A percentile compares a stretch with the other conserved stretches of the same genome.
phyloP scores from a whole-genome alignment of 1,139 yeast genomes.

The Sugiyamaella pinicola region DNA sequence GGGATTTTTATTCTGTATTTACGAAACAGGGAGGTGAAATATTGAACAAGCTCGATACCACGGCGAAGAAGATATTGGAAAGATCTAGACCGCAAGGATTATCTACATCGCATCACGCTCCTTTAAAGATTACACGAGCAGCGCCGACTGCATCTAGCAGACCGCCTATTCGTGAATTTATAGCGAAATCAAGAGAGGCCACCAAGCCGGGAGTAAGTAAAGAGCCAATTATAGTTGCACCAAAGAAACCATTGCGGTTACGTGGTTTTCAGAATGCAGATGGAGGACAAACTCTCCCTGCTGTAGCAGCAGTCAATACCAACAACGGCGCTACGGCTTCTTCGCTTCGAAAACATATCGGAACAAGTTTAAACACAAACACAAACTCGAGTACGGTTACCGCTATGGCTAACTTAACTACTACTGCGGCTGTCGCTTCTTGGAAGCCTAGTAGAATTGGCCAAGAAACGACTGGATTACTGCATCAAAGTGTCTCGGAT shows the following conservation, averaged over 20 bases:
- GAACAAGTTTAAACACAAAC: neutral
- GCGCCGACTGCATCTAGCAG: slow-evolving; percentile 13
- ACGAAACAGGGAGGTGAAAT: slow-evolving; percentile 48
- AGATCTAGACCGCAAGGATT: slow-evolving; percentile 45
- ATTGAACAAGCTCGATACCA: slow-evolving; percentile 48
- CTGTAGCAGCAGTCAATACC: neutral
- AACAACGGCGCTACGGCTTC: neutral
- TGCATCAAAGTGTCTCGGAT: slow-evolving; percentile 22
- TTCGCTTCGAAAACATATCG: neutral
- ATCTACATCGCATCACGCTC: slow-evolving; percentile 5
- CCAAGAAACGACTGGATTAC: neutral
- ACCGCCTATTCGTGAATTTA: slow-evolving; percentile 30
- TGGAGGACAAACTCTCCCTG: neutral
- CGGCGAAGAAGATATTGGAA: slow-evolving; percentile 58
- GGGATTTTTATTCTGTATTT: slow-evolving; percentile 62
- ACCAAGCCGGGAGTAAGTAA: slow-evolving; percentile 4
- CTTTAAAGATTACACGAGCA: slow-evolving; percentile 22
- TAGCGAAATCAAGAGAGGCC: slow-evolving; percentile 26
- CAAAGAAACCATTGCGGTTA: slow-evolving; percentile 7
- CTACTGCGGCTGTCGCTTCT: neutral
- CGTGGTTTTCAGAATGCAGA: neutral
- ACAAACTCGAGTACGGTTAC: neutral
- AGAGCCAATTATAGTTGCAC: neutral
- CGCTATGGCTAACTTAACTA: neutral
- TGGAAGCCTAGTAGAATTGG: neutral